Percentiles rank a stretch among this genome's conserved stretches.
phyloP scores from a whole-genome alignment of 2,329 filamentous ascomycete genomes.

The Pseudogymnoascus sp. region DNA sequence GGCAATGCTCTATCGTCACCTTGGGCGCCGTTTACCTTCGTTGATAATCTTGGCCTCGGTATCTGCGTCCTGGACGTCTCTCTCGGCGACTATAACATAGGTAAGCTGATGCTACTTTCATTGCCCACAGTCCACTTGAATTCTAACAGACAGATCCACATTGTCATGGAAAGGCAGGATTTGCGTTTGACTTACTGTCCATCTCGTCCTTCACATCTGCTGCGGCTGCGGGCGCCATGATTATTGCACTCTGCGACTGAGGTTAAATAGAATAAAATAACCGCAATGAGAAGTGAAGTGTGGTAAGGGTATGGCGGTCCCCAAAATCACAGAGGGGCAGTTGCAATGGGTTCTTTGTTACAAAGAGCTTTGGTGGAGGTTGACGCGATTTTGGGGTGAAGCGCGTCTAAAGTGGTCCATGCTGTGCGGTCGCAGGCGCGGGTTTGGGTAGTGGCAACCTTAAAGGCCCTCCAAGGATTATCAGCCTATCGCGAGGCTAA shows the following conservation, averaged over 20 bases:
- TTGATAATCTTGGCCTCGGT: conserved; percentile 84
- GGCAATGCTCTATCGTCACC: neutral
- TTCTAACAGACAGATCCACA: neutral
- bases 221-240: conserved; percentile 38
- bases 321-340: neutral
- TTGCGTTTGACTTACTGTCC: conserved; percentile 34
- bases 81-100: conserved; percentile 39
- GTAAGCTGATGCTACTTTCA: conserved; percentile 11
- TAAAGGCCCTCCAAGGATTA: conserved; percentile 7
- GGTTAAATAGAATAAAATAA: neutral
- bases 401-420: conserved; percentile 10
- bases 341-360: neutral
- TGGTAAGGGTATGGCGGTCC: neutral
- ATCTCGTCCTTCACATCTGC: conserved; percentile 38
- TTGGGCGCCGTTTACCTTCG: conserved; percentile 38
- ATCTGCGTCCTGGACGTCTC: conserved; percentile 59
- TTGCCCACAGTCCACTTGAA: conserved; percentile 9
- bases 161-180: conserved; percentile 6
- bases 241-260: conserved; percentile 9
- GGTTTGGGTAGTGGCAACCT: conserved; percentile 6
- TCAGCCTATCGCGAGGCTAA: conserved; percentile 7
- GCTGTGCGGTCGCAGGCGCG: conserved; percentile 5
- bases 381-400: conserved; percentile 7
- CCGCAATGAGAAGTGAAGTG: neutral
- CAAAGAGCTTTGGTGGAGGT: conserved; percentile 2